These are phyloP conservation scores for Escovopsis weberi DNA, from an alignment of 2,329 filamentous ascomycete species.

Conservation along the genomic window DNA sequence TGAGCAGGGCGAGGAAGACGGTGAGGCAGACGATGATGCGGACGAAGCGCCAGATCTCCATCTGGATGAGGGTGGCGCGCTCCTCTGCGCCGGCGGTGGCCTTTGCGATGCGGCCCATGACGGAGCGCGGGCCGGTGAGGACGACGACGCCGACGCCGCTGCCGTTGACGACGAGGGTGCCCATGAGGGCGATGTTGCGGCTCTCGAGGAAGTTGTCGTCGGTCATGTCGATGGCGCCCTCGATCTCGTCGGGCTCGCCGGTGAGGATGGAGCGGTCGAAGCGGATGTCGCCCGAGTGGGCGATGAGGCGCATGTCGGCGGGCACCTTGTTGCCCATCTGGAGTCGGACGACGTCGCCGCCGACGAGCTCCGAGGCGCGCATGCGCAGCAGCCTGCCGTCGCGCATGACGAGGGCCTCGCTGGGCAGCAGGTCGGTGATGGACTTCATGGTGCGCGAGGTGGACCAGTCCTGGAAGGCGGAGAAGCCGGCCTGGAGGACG, in stretches of 20 bases:
- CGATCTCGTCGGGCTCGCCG: slow-evolving; percentile 26
- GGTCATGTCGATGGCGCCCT: slow-evolving; percentile 24
- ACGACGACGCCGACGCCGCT: slow-evolving; percentile 24
- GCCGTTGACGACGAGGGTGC: slow-evolving; percentile 27
- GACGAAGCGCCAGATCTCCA: slow-evolving; percentile 29
- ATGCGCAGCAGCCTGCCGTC: slow-evolving; percentile 27
- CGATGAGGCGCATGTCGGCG: slow-evolving; percentile 29
- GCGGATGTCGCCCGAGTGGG: slow-evolving; percentile 26
- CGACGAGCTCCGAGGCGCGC: slow-evolving; percentile 28
- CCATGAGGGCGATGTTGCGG: slow-evolving; percentile 29
- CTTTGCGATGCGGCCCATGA: slow-evolving; percentile 27
- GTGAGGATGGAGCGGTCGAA: slow-evolving; percentile 28
- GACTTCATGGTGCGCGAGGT: slow-evolving; percentile 31
- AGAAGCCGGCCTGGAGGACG: slow-evolving; percentile 30
- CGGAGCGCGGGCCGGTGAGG: slow-evolving; percentile 23
- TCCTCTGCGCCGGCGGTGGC: slow-evolving; percentile 23
- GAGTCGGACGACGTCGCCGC: slow-evolving; percentile 31
- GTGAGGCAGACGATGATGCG: slow-evolving; percentile 26
- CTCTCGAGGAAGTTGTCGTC: slow-evolving; percentile 28
- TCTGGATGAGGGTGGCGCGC: slow-evolving; percentile 24
- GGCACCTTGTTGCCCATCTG: slow-evolving; percentile 33
- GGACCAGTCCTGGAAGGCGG: slow-evolving; percentile 33
- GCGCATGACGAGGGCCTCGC: slow-evolving; percentile 28
- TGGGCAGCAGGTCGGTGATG: slow-evolving; percentile 29
- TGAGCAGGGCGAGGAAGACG: slow-evolving; percentile 22